These are phyloP conservation scores for Talaromyces sp. DNA, from an alignment of 2,329 filamentous ascomycete genomes.

Conservation along the genomic window DNA sequence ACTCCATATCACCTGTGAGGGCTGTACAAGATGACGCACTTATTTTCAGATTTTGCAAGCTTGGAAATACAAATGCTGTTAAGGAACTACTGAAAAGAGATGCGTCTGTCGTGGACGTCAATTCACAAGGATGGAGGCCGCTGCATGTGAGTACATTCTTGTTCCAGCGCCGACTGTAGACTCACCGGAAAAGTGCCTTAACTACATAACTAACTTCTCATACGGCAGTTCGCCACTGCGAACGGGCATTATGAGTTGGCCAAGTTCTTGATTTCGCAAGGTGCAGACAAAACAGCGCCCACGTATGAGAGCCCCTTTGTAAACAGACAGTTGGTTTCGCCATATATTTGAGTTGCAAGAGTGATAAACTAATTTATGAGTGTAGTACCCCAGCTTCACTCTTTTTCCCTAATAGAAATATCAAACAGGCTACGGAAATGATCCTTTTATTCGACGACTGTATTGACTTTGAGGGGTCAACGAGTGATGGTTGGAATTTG, in stretches of 20 bases:
- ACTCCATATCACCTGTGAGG: not conserved
- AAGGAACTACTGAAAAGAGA: not conserved
- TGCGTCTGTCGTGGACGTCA: conserved; percentile 2
- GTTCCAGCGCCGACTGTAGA: not conserved
- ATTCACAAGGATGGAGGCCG: not conserved
- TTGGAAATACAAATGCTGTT: conserved; percentile 1
- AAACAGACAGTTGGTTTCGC: not conserved
- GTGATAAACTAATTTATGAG: not conserved
- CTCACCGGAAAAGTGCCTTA: not conserved
- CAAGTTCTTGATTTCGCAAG: conserved; percentile 1
- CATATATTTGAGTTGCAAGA: not conserved
- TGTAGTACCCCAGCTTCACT: not conserved
- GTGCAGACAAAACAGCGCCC: conserved; percentile 1
- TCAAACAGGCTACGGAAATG: not conserved
- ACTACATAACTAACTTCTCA: not conserved
- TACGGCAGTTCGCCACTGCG: not conserved
- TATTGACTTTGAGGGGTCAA: conserved; percentile 1
- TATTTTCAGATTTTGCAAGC: conserved; percentile 2
- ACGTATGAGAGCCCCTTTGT: not conserved
- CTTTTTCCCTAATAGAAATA: not conserved
- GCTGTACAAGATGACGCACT: conserved; percentile 3
- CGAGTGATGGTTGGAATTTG: conserved; percentile 1
- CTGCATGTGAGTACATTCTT: conserved; percentile 5
- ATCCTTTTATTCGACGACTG: conserved; percentile 1
- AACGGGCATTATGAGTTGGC: not conserved